Base-by-base conservation (phyloP, 2,329 filamentous ascomycete species). In the Penicillium sp. region DNA sequence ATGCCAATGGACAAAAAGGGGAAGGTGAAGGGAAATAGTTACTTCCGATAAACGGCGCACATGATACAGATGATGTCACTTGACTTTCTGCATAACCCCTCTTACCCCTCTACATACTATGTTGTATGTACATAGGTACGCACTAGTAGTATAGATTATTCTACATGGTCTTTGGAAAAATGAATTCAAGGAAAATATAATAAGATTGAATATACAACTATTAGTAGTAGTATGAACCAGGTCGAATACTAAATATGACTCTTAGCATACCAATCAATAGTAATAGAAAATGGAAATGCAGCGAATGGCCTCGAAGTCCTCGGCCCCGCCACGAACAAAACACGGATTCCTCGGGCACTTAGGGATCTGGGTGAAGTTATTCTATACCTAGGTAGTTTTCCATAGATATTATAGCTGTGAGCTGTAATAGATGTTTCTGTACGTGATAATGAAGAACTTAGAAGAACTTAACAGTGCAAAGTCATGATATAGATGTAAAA, bases 321-420 rank as follows among this genome's bases (percentile, higher is more conserved):
- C 62, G 62, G 62, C 57, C 48, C 61, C 61, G 61, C 61, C 51
- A 64, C 64, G 64, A 65, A 62, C 61, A 65, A 61, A 59, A 59
- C 57, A 58, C 64, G 64, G 64, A 53, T 40, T 31, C 44, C 44
- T 59, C 40, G 8, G 32, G 24, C 56, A n/a, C 18, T 26, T 26
- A 11, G 14, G 29, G 43, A 32, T 14, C 5, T 5, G 38, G 38
- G 38, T 22, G 14, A 42, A 42, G 20, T 20, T 14, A 3, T 44
- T 26, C 7, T 32, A 8, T 16, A 24, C 22, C 3, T 24, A 24
- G 3, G 22, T 24, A 24, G 37, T 8, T 20, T 5, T 13, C 10
- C 10, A 35, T 24, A 9, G 18, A 7, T 26, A 35, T 8, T 5
- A n/a, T 34, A 32, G 24, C 10, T 38, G 29, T 18, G 31, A 24